Evolutionary conservation across 2,329 filamentous ascomycete species (phyloP).

Genomic region (Aspergillus sp.): DNA sequence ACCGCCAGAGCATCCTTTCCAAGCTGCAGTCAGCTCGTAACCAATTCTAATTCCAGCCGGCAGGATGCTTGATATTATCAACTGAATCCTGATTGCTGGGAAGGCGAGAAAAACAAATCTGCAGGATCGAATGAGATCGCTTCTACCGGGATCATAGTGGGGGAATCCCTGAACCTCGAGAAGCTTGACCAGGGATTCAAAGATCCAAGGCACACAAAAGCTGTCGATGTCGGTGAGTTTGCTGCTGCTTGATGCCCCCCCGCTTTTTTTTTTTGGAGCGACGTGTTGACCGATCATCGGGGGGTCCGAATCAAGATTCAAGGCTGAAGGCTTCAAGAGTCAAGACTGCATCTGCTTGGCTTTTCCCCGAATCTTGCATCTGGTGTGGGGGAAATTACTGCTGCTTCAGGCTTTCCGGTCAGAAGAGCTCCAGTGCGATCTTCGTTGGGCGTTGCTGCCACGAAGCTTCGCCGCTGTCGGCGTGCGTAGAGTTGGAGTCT

Average conservation of each 20-base stretch:
- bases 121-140: constrained; percentile 7
- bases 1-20: neutral
- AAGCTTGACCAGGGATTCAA: constrained; percentile 21
- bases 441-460: neutral
- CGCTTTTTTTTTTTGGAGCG: neutral
- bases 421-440: neutral
- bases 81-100: constrained; percentile 8
- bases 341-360: neutral
- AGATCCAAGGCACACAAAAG: constrained; percentile 9
- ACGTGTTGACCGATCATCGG: constrained; percentile 4
- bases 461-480: constrained; percentile 3
- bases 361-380: neutral
- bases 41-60: neutral
- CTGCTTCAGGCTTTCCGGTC: constrained; percentile 6
- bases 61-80: constrained; percentile 2
- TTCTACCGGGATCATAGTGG: constrained; percentile 11
- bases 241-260: neutral
- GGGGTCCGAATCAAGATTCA: neutral
- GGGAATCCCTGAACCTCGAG: constrained; percentile 20
- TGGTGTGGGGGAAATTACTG: constrained; percentile 3
- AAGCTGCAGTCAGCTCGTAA: constrained; percentile 1
- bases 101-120: neutral
- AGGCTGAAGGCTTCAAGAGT: neutral
- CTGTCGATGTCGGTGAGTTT: constrained; percentile 12
- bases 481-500: neutral